A percentile compares a stretch with the other conserved stretches of the same genome.
These are phyloP conservation scores for Coemansia sp. DNA, from an alignment of 192 early-diverging fungal genomes.

Conservation along the genomic window DNA sequence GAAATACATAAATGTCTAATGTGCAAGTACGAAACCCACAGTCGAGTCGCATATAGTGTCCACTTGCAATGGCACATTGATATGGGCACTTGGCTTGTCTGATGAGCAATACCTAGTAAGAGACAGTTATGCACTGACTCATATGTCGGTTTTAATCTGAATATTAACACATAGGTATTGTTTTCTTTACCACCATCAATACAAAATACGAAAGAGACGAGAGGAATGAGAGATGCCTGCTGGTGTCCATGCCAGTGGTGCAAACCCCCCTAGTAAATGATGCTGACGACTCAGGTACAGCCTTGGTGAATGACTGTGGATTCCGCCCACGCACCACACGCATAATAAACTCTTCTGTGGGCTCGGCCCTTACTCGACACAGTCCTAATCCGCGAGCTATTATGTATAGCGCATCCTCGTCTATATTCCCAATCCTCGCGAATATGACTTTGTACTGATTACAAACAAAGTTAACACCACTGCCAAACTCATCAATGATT, in stretches of 20 bases:
- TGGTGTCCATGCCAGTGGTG: too few relatives aligned
- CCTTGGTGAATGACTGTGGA: conserved; percentile 86
- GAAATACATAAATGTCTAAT: background rate
- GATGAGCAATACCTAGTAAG: background rate
- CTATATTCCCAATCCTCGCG: background rate
- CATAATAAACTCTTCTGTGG: conserved; percentile 89
- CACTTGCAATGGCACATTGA: background rate
- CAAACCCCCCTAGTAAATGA: conserved; percentile 74
- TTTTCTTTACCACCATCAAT: too few relatives aligned
- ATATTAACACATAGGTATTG: too few relatives aligned
- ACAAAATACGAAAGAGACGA: too few relatives aligned
- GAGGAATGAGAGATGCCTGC: too few relatives aligned
- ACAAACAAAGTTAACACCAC: too few relatives aligned
- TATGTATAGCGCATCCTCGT: conserved; percentile 82
- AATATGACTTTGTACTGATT: too few relatives aligned
- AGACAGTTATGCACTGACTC: too few relatives aligned
- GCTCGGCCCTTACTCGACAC: conserved; percentile 68
- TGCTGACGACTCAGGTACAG: conserved; percentile 86
- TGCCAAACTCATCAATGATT: too few relatives aligned
- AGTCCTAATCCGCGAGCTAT: conserved; percentile 79
- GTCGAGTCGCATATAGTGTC: background rate
- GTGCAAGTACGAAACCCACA: background rate
- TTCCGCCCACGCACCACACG: conserved; percentile 80
- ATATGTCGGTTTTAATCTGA: too few relatives aligned
- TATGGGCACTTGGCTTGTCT: background rate